A percentile compares a stretch with the other conserved stretches of the same genome.
Evolutionary conservation across 495 filamentous ascomycete genomes (phyloP).

Genomic region (Talaromyces borbonicus): DNA sequence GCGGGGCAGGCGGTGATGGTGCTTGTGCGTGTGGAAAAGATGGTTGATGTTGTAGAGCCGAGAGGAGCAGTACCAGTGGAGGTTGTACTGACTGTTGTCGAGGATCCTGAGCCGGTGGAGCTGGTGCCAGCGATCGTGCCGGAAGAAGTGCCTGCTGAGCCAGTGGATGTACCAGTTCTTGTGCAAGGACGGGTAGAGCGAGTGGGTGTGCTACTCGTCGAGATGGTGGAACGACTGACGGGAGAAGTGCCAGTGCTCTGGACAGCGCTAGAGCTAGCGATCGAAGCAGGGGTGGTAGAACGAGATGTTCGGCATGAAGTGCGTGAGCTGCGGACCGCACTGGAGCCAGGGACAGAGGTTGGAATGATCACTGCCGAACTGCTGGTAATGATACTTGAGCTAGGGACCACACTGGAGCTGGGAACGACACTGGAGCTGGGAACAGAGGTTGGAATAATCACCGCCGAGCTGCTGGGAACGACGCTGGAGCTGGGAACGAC

Average conservation of each 20-base stretch:
- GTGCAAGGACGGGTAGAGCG: neutral
- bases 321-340: neutral
- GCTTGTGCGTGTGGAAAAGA: constrained; percentile 22
- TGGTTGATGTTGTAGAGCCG: constrained; percentile 22
- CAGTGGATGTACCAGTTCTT: neutral
- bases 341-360: neutral
- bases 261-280: neutral
- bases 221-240: neutral
- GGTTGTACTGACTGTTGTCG: neutral
- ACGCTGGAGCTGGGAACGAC: neutral
- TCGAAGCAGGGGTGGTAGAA: neutral
- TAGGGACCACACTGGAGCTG: no score
- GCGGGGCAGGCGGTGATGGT: constrained; percentile 27
- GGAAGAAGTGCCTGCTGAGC: neutral
- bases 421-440: neutral
- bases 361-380: neutral
- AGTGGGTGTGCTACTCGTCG: neutral
- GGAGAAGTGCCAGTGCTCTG: neutral
- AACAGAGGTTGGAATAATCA: neutral
- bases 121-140: neutral
- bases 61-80: neutral
- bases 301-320: neutral
- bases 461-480: neutral
- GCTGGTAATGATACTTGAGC: no score
- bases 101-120: neutral